Evolutionary conservation across 169 alveolate species (phyloP), one percentile per base, ranked within the genome.

Genomic region (Plasmodium reichenowi): DNA sequence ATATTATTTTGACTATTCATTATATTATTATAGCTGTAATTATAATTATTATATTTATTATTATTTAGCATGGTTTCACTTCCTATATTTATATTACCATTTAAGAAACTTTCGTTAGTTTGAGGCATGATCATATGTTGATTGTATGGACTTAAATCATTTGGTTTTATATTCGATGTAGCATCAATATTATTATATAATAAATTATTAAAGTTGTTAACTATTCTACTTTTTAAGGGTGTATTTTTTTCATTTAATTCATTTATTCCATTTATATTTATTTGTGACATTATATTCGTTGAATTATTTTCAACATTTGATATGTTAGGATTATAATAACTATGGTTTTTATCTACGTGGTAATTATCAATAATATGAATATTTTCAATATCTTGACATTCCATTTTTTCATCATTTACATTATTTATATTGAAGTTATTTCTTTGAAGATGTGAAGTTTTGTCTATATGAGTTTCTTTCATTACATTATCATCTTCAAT

Each of bases 361-460:
- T 68, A 56, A 58, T 56, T 83, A 56, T 83, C 91, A 72, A 48
- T 68, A 38, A 26, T 56, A 47, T 83, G 52, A 48, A 70, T 47
- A 22, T 56, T 68, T 48, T 83, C 85, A n/a, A 83, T 70, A 48
- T 72, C 85, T 29, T 63, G 22, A 72, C 68, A 83, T 60, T 70
- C 91, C 83, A 83, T 67, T 68, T 83, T 83, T 48, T 68, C 29
- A 60, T 83, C 91, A 68, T 83, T 75, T 15, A 67, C 20, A 48
- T 83, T 83, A 67, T 47, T 68, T 56, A 43, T 29, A 12, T 54
- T 47, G 17, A 59, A 47, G 15, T 43, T 83, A 43, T 43, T 45
- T 20, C 50, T 38, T 12, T 48, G 15, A 6, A 54, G 24, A 22
- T 12, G 24, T 13, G 6, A 4, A 7, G 17, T 26, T 26, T 73